phyloP scores from a whole-genome alignment of 1,139 yeast genomes.

The Yamadazyma oceani region DNA sequence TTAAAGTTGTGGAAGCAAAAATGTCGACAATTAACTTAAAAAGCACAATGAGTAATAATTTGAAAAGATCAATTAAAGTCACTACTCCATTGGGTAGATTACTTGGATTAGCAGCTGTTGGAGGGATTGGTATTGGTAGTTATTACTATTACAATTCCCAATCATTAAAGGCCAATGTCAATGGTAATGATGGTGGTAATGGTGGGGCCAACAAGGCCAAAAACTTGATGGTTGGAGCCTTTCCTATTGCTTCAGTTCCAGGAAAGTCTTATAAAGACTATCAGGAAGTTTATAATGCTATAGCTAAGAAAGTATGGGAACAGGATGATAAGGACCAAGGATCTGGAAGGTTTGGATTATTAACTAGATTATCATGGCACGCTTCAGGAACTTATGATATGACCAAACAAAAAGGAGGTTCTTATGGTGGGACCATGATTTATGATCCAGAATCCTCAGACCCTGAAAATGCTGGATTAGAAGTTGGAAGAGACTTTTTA shows the following conservation, averaged over 20 bases:
- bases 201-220: background rate
- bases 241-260: constrained; percentile 23
- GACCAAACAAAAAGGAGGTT: constrained; percentile 66
- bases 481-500: constrained; percentile 64
- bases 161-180: background rate
- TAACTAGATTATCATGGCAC: constrained; percentile 78
- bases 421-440: constrained; percentile 83
- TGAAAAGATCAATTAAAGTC: background rate
- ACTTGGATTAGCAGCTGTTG: background rate
- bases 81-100: background rate
- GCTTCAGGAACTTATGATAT: constrained; percentile 67
- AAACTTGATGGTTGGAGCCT: constrained; percentile 8
- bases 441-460: constrained; percentile 63
- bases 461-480: constrained; percentile 75
- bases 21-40: constrained; percentile 2
- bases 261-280: constrained; percentile 52
- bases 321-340: constrained; percentile 77
- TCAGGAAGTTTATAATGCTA: constrained; percentile 77
- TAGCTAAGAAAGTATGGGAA: constrained; percentile 70
- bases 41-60: constrained; percentile 1
- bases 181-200: constrained; percentile 2
- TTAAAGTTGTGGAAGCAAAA: too few relatives aligned
- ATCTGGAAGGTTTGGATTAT: constrained; percentile 62
- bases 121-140: constrained; percentile 3
- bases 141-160: background rate